Conservation (phyloP, 345 rosid genomes). For the Heritiera fomes region DNA sequence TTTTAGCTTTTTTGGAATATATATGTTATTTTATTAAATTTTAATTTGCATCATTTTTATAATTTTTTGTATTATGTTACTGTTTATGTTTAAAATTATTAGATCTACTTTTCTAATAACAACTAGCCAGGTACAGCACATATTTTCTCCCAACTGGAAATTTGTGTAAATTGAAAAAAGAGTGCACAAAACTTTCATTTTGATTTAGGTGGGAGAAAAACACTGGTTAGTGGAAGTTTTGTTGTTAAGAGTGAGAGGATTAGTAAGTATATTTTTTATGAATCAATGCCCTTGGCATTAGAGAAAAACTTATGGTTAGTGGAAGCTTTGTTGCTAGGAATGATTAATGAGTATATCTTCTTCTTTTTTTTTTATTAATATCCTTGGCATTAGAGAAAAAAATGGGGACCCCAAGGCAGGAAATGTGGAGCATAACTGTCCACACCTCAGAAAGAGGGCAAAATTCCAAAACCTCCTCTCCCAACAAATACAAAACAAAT, state of each 20-base stretch:
- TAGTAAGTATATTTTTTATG: not conserved
- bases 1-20: too few species aligned
- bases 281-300: not conserved
- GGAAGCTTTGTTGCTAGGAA: too few species aligned
- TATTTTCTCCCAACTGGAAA: not conserved
- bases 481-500: conserved; percentile 22
- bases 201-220: not conserved
- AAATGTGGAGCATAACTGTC: conserved; percentile 43
- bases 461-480: conserved; percentile 33
- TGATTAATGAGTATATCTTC: not conserved
- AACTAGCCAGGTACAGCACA: too few species aligned
- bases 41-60: too few species aligned
- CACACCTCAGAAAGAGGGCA: conserved; percentile 26
- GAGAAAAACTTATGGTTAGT: not conserved
- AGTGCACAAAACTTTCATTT: not conserved
- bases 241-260: conserved; percentile 12
- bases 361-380: not conserved
- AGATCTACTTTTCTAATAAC: not conserved
- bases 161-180: not conserved
- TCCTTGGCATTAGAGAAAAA: not conserved
- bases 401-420: conserved; percentile 27
- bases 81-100: too few species aligned
- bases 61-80: too few species aligned
- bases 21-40: too few species aligned
- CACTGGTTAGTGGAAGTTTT: not conserved